Conservation (phyloP, 1,139 yeast genomes). For the Ogataea hybrid region DNA sequence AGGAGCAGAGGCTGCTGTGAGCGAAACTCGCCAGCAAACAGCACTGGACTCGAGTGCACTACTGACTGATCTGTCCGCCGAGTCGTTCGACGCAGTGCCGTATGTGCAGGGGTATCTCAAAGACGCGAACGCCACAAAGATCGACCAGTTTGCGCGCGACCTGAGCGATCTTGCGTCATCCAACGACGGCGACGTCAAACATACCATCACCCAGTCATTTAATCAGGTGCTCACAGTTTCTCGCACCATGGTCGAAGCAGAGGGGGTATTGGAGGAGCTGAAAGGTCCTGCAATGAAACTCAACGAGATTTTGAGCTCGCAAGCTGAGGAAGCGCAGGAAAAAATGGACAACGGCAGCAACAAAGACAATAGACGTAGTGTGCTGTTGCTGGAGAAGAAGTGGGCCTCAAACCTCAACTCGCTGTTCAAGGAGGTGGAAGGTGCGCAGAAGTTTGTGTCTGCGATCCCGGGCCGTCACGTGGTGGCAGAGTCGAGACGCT, state of each 20-base stretch:
- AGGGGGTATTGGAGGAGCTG: slow-evolving; percentile 59
- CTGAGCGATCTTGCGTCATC: slow-evolving; percentile 51
- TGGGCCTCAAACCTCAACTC: slow-evolving; percentile 77
- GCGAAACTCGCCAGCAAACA: slow-evolving; percentile 3
- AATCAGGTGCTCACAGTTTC: slow-evolving; percentile 70
- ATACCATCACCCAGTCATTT: slow-evolving; percentile 67
- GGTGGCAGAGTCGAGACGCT: slow-evolving; percentile 73
- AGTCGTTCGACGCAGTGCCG: slow-evolving; percentile 45
- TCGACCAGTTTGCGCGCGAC: slow-evolving; percentile 66
- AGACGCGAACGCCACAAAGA: slow-evolving; percentile 70
- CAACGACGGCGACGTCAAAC: slow-evolving; percentile 63
- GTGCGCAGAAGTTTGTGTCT: slow-evolving; percentile 80
- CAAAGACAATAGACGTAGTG: slow-evolving; percentile 61
- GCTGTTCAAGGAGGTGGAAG: slow-evolving; percentile 81
- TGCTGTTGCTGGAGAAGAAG: slow-evolving; percentile 69
- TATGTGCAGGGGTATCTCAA: slow-evolving; percentile 55
- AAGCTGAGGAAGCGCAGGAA: slow-evolving; percentile 67
- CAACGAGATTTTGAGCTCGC: slow-evolving; percentile 60
- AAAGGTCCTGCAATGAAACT: slow-evolving; percentile 62
- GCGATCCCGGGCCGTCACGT: slow-evolving; percentile 82
- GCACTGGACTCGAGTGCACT: slow-evolving; percentile 12
- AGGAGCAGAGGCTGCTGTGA: slow-evolving; percentile 11
- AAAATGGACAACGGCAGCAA: slow-evolving; percentile 37
- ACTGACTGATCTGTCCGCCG: slow-evolving; percentile 26
- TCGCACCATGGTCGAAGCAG: slow-evolving; percentile 59